Conservation (phyloP, 768 basidiomycete genomes). For the Naganishia vishniacii region DNA sequence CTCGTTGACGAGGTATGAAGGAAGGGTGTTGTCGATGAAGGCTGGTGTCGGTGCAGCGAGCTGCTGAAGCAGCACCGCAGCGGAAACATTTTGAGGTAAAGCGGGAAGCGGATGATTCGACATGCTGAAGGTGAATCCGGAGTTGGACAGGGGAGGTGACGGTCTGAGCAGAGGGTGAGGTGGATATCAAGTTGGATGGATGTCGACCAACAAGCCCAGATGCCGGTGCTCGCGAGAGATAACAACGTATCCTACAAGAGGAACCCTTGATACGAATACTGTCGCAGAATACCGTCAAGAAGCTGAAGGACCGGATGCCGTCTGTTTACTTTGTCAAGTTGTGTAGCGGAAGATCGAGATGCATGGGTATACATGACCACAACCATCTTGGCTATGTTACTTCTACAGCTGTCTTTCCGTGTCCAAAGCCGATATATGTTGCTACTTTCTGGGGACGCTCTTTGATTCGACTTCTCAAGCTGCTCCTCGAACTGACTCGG, state of each 20-base stretch:
- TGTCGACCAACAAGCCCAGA: too few species aligned
- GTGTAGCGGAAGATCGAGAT: neutral
- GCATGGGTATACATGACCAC: neutral
- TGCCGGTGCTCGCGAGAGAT: neutral
- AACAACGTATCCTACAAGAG: too few species aligned
- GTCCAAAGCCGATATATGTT: too few species aligned
- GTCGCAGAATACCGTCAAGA: too few species aligned
- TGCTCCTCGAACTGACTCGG: too few species aligned
- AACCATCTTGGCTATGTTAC: too few species aligned
- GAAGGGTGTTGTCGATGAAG: slow-evolving; percentile 43
- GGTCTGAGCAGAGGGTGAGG: neutral
- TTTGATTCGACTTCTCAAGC: too few species aligned
- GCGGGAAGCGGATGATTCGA: slow-evolving; percentile 9
- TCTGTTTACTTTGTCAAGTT: slow-evolving; percentile 1
- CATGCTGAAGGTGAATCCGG: neutral
- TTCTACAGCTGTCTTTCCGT: too few species aligned
- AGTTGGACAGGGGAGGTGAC: neutral
- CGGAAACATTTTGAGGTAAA: slow-evolving; percentile 8
- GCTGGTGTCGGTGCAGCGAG: slow-evolving; percentile 41
- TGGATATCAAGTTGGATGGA: neutral
- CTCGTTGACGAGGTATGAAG: slow-evolving; percentile 70
- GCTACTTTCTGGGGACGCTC: too few species aligned
- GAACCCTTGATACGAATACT: too few species aligned
- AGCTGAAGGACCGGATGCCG: neutral
- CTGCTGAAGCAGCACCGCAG: neutral